These are phyloP conservation scores for Hippophae gyantsensis DNA, from an alignment of 306 rosid genomes.

Conservation along the genomic window DNA sequence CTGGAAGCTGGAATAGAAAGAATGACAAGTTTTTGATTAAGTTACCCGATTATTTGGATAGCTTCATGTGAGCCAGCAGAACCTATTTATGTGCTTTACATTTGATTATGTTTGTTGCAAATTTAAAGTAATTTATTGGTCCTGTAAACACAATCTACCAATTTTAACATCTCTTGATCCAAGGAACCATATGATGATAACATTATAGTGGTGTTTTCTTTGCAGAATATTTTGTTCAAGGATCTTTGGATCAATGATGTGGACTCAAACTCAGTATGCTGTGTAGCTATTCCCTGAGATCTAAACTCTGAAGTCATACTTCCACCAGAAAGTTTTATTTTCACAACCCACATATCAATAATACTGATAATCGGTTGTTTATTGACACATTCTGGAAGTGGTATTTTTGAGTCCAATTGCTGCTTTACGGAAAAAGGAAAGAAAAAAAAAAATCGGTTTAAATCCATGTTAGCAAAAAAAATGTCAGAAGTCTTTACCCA, in stretches of 20 bases:
- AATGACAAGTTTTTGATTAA: too few species aligned
- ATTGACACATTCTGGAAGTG: not conserved
- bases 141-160: too few species aligned
- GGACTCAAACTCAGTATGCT: not conserved
- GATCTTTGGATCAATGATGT: not conserved
- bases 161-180: too few species aligned
- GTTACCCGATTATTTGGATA: too few species aligned
- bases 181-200: too few species aligned
- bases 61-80: too few species aligned
- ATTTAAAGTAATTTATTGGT: too few species aligned
- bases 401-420: conserved; percentile 6
- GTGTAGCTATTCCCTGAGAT: not conserved
- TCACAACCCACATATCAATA: not conserved
- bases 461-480: conserved; percentile 11
- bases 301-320: not conserved
- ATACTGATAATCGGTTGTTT: not conserved
- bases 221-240: not conserved
- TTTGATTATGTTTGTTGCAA: too few species aligned
- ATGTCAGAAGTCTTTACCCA: conserved; percentile 53
- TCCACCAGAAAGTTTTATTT: not conserved
- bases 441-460: not conserved
- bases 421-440: conserved; percentile 1
- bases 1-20: too few species aligned
- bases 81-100: too few species aligned
- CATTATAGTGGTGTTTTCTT: not conserved